These are phyloP conservation scores for Rhizopogon rudus DNA, from an alignment of 768 basidiomycete species.

Conservation along the genomic window DNA sequence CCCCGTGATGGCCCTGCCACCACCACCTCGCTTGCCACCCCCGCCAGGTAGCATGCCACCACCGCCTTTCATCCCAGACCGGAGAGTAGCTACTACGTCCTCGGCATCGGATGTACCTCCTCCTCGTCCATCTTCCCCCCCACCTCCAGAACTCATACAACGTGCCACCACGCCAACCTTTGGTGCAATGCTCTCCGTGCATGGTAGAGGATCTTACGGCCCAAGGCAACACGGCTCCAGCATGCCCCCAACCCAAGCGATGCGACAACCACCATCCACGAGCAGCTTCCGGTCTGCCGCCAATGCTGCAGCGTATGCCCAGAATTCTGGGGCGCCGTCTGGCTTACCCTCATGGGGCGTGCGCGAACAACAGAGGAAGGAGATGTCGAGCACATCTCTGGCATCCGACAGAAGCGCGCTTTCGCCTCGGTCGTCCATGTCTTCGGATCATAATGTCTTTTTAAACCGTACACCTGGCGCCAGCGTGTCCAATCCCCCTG, in stretches of 20 bases:
- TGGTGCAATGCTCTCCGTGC: conserved; percentile 55
- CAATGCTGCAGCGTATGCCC: conserved; percentile 51
- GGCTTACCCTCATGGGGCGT: conserved; percentile 45
- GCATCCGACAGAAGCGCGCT: conserved; percentile 61
- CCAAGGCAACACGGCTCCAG: conserved; percentile 67
- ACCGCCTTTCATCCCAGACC: conserved; percentile 72
- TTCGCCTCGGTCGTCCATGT: conserved; percentile 78
- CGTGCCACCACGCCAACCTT: conserved; percentile 87
- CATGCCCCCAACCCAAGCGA: conserved; percentile 64
- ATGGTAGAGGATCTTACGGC: conserved; percentile 41
- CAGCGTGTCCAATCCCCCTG: conserved; percentile 39
- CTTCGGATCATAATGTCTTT: conserved; percentile 65
- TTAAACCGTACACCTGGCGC: conserved; percentile 32
- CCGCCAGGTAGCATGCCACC: conserved; percentile 70
- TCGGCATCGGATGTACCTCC: conserved; percentile 61
- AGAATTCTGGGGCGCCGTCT: conserved; percentile 35
- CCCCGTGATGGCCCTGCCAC: conserved; percentile 75
- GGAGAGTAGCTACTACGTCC: conserved; percentile 41
- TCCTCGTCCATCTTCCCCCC: conserved; percentile 87
- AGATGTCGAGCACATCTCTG: conserved; percentile 66
- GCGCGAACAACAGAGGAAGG: conserved; percentile 48
- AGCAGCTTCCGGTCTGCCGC: conserved; percentile 80
- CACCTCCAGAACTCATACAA: conserved; percentile 87
- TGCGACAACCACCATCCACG: conserved; percentile 72
- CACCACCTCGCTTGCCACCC: conserved; percentile 72